Base-by-base conservation (phyloP, 2,329 filamentous ascomycete species). In the Apiospora koreana region DNA sequence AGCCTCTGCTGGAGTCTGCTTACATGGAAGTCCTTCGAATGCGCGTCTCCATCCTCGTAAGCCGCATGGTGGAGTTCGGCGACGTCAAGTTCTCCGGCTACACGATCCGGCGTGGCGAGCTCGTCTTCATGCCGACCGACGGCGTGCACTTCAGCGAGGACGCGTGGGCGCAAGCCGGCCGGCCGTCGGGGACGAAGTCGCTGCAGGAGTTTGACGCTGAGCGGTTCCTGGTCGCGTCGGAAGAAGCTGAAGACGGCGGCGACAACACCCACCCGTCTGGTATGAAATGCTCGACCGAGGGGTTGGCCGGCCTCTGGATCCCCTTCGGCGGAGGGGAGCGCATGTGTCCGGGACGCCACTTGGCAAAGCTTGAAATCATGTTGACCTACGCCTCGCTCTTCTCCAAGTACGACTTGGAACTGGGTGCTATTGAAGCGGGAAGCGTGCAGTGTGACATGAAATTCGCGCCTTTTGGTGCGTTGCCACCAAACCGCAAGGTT, bases 1-100 rank as follows among this genome's bases (percentile, higher is more conserved):
- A 71, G 41, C 72, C 72, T 2, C 45, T 75, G 25, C 68, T 73
- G 2, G 71, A 75, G 45, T 75, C 72, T 0, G 54, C 69, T 2
- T 75, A 72, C 7, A 72, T 73, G 2, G 72, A 75, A 50, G 71
- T 72, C 25, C 71, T 75, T 3, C 71, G 73, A 6, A 69, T 75
- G 18, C 69, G 68, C 18, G 68, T 74, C 16, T 69, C 71, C 2
- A 70, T 71, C 3, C 65, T 68, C 5, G 68, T 71, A 7, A 73
- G 70, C 38, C 69, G 72, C 35, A 69, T 69, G 38, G 70, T 68
- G 7, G 71, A 68, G 7, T 69, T 69, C 35, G 68, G 69, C 16
- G 69, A 72, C 54, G 69, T 71, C 45, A 68, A 45, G 3, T 10
- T 71, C 5, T 54, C 43, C 8, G 69, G 65, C 6, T 73, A 73